Evolutionary conservation across 495 filamentous ascomycete genomes (phyloP).

Genomic region (Tuber borchii): DNA sequence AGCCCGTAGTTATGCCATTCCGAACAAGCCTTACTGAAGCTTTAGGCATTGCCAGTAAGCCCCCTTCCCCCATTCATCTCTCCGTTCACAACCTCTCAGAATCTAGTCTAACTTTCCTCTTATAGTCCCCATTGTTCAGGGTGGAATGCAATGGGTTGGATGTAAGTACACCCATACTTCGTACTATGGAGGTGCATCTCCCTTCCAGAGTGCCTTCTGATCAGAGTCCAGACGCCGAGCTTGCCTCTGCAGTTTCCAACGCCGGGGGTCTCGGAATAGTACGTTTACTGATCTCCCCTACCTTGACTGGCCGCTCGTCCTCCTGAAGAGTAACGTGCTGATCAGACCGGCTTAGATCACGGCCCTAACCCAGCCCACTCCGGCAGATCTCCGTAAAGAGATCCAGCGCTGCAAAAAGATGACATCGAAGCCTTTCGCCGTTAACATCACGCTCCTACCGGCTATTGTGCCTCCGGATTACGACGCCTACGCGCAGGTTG

Average conservation of each 20-base stretch:
- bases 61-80: not conserved
- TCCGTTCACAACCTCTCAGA: constrained; percentile 4
- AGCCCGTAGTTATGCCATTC: constrained; percentile 66
- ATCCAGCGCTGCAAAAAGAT: constrained; percentile 78
- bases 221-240: constrained; percentile 57
- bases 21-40: constrained; percentile 80
- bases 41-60: constrained; percentile 74
- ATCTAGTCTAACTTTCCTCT: not conserved
- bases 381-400: constrained; percentile 87
- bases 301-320: not conserved
- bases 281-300: not conserved
- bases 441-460: constrained; percentile 93
- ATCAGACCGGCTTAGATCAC: constrained; percentile 52
- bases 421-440: constrained; percentile 85
- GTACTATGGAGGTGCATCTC: not conserved
- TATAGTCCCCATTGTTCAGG: constrained; percentile 90
- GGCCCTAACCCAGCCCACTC: constrained; percentile 87
- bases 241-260: constrained; percentile 89
- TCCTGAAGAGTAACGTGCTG: not conserved
- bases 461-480: constrained; percentile 87
- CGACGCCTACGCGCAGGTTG: constrained; percentile 79
- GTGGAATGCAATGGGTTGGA: constrained; percentile 83
- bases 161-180: constrained; percentile 11
- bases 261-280: constrained; percentile 89
- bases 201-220: constrained; percentile 52